A percentile compares a stretch with the other conserved stretches of the same genome.
These are phyloP conservation scores for Penicillium angulare DNA, from an alignment of 495 filamentous ascomycete species.

Conservation along the genomic window DNA sequence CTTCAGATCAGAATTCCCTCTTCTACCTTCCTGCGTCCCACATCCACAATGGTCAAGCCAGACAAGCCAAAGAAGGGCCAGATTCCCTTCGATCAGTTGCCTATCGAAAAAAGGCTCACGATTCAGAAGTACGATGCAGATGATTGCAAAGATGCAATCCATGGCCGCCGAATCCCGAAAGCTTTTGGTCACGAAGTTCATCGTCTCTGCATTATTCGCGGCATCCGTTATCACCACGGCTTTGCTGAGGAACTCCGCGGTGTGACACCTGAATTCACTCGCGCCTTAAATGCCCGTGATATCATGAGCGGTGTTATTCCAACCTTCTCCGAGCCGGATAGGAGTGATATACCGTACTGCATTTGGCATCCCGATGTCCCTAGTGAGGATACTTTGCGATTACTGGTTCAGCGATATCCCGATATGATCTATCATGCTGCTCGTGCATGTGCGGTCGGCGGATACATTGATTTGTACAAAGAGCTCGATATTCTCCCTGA, in stretches of 20 bases:
- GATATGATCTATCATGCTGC: constrained; percentile 28
- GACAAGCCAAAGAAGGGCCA: no score
- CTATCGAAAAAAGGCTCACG: no score
- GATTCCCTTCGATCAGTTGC: no score
- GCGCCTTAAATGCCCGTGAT: constrained; percentile 8
- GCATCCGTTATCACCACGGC: constrained; percentile 15
- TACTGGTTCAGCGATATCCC: constrained; percentile 15
- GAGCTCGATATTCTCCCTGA: constrained; percentile 31
- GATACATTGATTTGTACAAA: constrained; percentile 26
- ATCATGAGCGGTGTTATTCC: constrained; percentile 14
- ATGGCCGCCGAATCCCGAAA: constrained; percentile 6
- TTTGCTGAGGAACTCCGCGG: constrained; percentile 8
- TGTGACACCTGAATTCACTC: constrained; percentile 7
- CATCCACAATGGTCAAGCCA: no score
- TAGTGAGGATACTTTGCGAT: constrained; percentile 7
- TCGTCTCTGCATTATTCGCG: constrained; percentile 9
- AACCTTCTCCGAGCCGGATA: constrained; percentile 1
- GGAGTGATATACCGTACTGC: constrained; percentile 9
- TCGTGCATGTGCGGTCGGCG: constrained; percentile 30
- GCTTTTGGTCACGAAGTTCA: constrained; percentile 1
- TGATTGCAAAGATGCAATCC: constrained; percentile 10
- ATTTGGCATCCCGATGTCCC: constrained; percentile 13
- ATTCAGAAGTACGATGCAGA: constrained; percentile 6
- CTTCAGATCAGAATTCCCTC: no score
- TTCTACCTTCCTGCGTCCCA: no score